These are phyloP conservation scores for Eucommia ulmoides DNA, from an alignment of 257 asterid species.

Conservation along the genomic window DNA sequence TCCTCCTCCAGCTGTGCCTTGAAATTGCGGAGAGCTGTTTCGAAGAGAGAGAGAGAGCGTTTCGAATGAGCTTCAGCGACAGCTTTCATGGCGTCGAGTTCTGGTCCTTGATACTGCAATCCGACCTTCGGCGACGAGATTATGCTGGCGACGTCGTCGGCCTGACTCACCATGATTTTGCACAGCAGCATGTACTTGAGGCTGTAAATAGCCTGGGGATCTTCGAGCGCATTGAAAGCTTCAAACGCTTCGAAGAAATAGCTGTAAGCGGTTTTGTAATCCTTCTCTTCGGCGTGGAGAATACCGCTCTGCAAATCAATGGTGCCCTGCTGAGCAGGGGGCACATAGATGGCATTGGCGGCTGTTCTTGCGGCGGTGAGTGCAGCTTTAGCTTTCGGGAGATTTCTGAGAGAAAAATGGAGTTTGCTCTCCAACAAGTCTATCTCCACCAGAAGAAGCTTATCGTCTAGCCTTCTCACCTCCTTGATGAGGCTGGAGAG, in stretches of 20 bases:
- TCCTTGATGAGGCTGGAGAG: slow-evolving; percentile 32
- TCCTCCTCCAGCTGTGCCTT: slow-evolving; percentile 31
- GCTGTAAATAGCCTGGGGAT: slow-evolving; percentile 34
- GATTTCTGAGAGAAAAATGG: slow-evolving; percentile 32
- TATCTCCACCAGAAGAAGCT: slow-evolving; percentile 35
- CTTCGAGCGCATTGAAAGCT: slow-evolving; percentile 35
- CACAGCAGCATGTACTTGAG: slow-evolving; percentile 40
- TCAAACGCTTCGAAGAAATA: slow-evolving; percentile 34
- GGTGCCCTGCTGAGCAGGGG: slow-evolving; percentile 37
- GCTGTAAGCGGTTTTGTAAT: slow-evolving; percentile 34
- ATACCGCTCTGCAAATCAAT: slow-evolving; percentile 41
- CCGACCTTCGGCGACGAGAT: slow-evolving; percentile 34
- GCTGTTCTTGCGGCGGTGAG: slow-evolving; percentile 40
- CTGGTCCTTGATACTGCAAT: slow-evolving; percentile 35
- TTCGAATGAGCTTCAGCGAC: slow-evolving; percentile 37
- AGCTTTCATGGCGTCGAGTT: slow-evolving; percentile 45
- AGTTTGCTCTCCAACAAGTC: slow-evolving; percentile 39
- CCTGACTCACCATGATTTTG: slow-evolving; percentile 38
- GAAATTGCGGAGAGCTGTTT: slow-evolving; percentile 25
- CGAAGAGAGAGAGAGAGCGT: slow-evolving; percentile 29
- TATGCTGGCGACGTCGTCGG: slow-evolving; percentile 36
- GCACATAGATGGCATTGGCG: slow-evolving; percentile 35
- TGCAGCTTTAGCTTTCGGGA: slow-evolving; percentile 37
- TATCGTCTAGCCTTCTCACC: slow-evolving; percentile 36
- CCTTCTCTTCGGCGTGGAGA: slow-evolving; percentile 39